These are phyloP conservation scores for Cordia subcordata DNA, from an alignment of 257 asterid genomes.

Conservation along the genomic window DNA sequence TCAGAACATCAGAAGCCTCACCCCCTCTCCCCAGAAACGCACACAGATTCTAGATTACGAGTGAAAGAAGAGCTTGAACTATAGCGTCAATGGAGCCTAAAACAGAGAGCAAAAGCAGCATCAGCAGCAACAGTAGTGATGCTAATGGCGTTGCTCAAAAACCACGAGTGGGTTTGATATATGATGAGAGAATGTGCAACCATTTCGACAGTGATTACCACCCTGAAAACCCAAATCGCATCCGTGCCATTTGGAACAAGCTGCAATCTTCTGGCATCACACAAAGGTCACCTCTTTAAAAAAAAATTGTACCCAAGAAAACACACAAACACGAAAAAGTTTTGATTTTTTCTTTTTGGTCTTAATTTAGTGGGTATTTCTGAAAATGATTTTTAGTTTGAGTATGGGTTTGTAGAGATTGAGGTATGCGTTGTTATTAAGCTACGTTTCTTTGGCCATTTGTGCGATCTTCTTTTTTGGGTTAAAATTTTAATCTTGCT, in stretches of 20 bases:
- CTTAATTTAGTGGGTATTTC: no score
- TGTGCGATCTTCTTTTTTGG: background rate
- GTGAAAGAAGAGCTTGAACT: background rate
- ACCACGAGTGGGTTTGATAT: constrained; percentile 70
- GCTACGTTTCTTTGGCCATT: background rate
- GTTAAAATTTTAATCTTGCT: background rate
- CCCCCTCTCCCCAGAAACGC: background rate
- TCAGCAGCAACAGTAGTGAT: background rate
- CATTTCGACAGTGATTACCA: constrained; percentile 57
- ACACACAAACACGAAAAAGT: background rate
- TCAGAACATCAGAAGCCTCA: background rate
- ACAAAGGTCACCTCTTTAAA: constrained; percentile 36
- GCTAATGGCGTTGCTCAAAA: constrained; percentile 4
- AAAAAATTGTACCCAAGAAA: no score
- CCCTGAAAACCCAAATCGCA: constrained; percentile 81
- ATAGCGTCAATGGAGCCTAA: background rate
- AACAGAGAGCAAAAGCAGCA: background rate
- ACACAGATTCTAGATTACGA: background rate
- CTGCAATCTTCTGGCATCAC: constrained; percentile 62
- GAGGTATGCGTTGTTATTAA: background rate
- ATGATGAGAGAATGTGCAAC: constrained; percentile 77
- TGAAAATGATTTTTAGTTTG: no score
- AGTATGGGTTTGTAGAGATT: no score
- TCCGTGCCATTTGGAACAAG: constrained; percentile 66
- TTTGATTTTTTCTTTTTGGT: no score